phyloP scores from a whole-genome alignment of 768 basidiomycete genomes.

The Rhodotorula sphaerocarpa region DNA sequence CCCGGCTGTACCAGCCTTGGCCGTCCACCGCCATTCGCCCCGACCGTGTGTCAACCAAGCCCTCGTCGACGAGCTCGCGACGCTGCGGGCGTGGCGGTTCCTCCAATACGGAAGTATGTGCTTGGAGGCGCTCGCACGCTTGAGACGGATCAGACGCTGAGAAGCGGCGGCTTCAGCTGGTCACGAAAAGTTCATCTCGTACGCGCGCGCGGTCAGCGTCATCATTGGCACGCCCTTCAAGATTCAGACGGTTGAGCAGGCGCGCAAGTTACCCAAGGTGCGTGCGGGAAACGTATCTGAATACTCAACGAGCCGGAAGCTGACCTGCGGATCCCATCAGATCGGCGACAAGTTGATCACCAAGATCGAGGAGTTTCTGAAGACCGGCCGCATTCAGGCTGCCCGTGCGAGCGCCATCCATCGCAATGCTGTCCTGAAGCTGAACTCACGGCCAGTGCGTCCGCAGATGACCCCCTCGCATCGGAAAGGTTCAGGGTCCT shows the following conservation, averaged over 20 bases:
- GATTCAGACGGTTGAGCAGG: conserved; percentile 17
- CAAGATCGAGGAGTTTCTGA: conserved; percentile 16
- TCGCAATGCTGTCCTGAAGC: too few relatives aligned
- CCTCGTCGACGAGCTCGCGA: background rate
- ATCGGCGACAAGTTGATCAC: conserved; percentile 14
- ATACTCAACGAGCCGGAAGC: background rate
- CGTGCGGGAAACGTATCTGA: background rate
- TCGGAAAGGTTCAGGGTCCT: background rate
- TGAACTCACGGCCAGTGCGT: too few relatives aligned
- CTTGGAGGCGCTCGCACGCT: background rate
- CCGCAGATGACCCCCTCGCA: background rate
- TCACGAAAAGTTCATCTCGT: background rate
- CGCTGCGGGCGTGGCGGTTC: background rate
- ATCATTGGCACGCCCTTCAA: conserved; percentile 20
- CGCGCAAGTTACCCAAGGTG: conserved; percentile 12
- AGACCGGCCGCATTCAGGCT: conserved; percentile 1
- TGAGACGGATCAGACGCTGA: background rate
- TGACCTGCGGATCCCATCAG: background rate
- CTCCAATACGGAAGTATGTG: conserved; percentile 8
- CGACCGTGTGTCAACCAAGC: conserved; percentile 21
- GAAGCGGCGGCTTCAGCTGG: too few relatives aligned
- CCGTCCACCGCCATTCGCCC: background rate
- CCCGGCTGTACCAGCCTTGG: background rate
- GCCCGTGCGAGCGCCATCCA: too few relatives aligned
- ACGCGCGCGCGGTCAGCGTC: conserved; percentile 1